These are phyloP conservation scores for Fusarium bactridioides DNA, from an alignment of 2,329 filamentous ascomycete species.

Conservation along the genomic window DNA sequence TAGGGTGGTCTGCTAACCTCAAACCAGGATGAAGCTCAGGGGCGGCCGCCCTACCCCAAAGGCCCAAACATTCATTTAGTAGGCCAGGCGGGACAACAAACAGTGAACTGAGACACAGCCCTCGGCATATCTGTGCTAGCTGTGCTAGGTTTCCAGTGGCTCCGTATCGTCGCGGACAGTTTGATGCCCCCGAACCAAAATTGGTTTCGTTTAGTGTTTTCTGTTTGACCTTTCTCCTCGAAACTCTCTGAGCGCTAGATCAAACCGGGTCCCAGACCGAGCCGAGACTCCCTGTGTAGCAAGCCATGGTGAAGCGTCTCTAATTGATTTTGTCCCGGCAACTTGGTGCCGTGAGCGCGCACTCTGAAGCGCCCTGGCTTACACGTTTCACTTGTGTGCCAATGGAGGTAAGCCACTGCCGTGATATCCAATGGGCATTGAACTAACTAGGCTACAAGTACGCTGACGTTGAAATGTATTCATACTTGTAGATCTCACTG, in stretches of 20 bases:
- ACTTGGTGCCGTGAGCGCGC: background rate
- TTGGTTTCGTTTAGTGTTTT: slow-evolving; percentile 1
- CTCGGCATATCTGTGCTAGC: background rate
- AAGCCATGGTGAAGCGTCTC: background rate
- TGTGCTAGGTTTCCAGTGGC: background rate
- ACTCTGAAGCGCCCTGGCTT: background rate
- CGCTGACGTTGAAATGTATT: background rate
- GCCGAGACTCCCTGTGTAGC: slow-evolving; percentile 19
- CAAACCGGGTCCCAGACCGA: slow-evolving; percentile 6
- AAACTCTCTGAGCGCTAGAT: slow-evolving; percentile 12
- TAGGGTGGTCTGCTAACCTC: slow-evolving; percentile 13
- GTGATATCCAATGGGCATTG: background rate
- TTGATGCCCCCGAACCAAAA: slow-evolving; percentile 16
- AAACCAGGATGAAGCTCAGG: slow-evolving; percentile 31
- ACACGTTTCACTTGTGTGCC: slow-evolving; percentile 4
- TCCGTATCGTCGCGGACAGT: slow-evolving; percentile 19
- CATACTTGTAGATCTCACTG: background rate
- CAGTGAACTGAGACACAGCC: slow-evolving; percentile 14
- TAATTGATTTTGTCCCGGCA: slow-evolving; percentile 5
- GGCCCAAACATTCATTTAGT: background rate
- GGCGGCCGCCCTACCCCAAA: slow-evolving; percentile 14
- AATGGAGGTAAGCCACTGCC: background rate
- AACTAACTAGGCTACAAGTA: background rate
- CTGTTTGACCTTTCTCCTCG: slow-evolving; percentile 2
- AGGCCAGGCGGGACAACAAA: background rate